phyloP scores from a whole-genome alignment of 129 eudicot genomes.

The Centrapalus pauciflorus region DNA sequence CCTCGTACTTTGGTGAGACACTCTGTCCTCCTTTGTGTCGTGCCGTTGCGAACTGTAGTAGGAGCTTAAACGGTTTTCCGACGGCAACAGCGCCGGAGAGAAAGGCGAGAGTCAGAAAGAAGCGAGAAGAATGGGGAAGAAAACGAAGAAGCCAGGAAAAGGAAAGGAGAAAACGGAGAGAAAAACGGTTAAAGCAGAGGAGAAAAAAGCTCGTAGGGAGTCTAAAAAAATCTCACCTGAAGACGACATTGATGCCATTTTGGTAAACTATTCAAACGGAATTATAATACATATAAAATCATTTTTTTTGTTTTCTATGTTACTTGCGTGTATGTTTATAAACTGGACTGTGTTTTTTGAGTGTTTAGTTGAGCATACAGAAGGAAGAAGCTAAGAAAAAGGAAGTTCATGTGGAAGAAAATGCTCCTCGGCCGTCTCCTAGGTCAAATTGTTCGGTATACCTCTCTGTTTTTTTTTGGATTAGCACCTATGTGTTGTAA shows the following conservation, averaged over 20 bases:
- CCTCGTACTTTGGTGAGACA: constrained; percentile 8
- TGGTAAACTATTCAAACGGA: constrained; percentile 37
- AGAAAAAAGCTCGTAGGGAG: constrained; percentile 76
- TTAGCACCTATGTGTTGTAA: not conserved
- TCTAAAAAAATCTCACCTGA: constrained; percentile 87
- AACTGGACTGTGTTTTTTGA: not conserved
- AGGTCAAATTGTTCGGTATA: constrained; percentile 95
- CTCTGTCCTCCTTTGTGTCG: constrained; percentile 2
- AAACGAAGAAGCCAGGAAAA: constrained; percentile 88
- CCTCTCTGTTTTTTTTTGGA: not conserved
- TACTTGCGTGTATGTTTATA: not conserved
- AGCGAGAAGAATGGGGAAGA: constrained; percentile 68
- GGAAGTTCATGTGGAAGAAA: constrained; percentile 79
- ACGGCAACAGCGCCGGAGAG: not conserved
- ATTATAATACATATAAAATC: not conserved
- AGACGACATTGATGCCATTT: constrained; percentile 94
- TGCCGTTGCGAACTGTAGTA: constrained; percentile 14
- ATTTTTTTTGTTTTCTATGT: not conserved
- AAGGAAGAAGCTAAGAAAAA: constrained; percentile 98
- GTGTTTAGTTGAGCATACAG: constrained; percentile 66
- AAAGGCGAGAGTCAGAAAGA: not conserved
- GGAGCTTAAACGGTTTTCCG: constrained; percentile 4
- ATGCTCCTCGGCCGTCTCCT: constrained; percentile 83
- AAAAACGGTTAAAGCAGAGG: constrained; percentile 90
- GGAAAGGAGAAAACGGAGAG: constrained; percentile 95